These are phyloP conservation scores for Pseudevernia furfuracea DNA, from an alignment of 495 filamentous ascomycete genomes.

Conservation along the genomic window DNA sequence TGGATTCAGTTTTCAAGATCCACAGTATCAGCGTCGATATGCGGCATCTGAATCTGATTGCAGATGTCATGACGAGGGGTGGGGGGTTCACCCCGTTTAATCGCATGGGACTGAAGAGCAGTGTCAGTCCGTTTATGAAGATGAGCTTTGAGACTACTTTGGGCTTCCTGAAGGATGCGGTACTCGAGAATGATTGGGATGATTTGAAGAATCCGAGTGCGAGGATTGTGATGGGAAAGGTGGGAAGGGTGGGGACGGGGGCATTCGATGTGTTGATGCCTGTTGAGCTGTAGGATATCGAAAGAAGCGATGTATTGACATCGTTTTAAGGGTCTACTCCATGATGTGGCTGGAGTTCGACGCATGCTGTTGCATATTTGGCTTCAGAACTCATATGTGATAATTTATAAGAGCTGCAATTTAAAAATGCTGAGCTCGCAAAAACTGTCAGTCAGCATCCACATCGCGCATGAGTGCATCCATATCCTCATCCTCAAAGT, in stretches of 20 bases:
- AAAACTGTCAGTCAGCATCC: conserved; percentile 24
- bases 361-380: background rate
- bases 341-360: background rate
- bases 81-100: conserved; percentile 87
- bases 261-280: conserved; percentile 80
- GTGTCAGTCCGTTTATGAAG: conserved; percentile 85
- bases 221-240: conserved; percentile 78
- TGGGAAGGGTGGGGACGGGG: conserved; percentile 79
- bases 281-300: conserved; percentile 31
- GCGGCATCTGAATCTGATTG: conserved; percentile 90
- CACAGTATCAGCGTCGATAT: conserved; percentile 93
- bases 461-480: conserved; percentile 60
- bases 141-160: conserved; percentile 99
- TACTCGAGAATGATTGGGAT: conserved; percentile 83
- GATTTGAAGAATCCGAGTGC: conserved; percentile 77
- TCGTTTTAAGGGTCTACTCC: background rate
- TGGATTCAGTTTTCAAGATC: conserved; percentile 75
- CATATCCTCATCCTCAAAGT: conserved; percentile 52
- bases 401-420: background rate
- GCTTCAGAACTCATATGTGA: background rate
- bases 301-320: background rate
- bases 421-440: background rate
- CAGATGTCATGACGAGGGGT: conserved; percentile 88
- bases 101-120: conserved; percentile 74
- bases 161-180: conserved; percentile 84